These are phyloP conservation scores for Mycena pura DNA, from an alignment of 768 basidiomycete genomes.

Conservation along the genomic window DNA sequence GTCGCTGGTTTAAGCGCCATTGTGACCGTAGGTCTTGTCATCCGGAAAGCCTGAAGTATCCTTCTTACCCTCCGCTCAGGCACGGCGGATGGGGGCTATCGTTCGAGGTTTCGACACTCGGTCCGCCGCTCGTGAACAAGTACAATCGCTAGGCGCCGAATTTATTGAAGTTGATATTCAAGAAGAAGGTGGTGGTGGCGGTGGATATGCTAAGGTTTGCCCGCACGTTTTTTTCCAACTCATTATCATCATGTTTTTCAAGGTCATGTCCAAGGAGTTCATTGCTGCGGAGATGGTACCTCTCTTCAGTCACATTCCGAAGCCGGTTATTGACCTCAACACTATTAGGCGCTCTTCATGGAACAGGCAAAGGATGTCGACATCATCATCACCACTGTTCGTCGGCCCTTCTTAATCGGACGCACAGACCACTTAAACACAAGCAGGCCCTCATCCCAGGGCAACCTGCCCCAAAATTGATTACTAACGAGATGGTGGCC, in stretches of 20 bases:
- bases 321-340: background rate
- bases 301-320: constrained; percentile 40
- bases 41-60: background rate
- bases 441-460: constrained; percentile 82
- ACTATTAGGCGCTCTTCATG: constrained; percentile 71
- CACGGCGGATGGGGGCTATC: constrained; percentile 84
- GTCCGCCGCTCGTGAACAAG: constrained; percentile 85
- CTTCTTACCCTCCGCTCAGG: constrained; percentile 46
- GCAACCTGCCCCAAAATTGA: constrained; percentile 84
- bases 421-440: background rate
- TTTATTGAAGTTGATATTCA: constrained; percentile 83
- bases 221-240: background rate
- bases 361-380: constrained; percentile 90
- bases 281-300: constrained; percentile 82
- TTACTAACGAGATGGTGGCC: constrained; percentile 84
- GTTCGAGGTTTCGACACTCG: constrained; percentile 90
- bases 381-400: constrained; percentile 84
- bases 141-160: constrained; percentile 89
- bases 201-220: constrained; percentile 80
- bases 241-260: background rate
- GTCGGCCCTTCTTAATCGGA: constrained; percentile 22
- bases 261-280: constrained; percentile 86
- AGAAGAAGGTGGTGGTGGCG: constrained; percentile 83
- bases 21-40: constrained; percentile 61
- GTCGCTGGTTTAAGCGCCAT: constrained; percentile 91